Evolutionary conservation across 2,329 filamentous ascomycete species (phyloP).

Genomic region (Zarea fungicola): DNA sequence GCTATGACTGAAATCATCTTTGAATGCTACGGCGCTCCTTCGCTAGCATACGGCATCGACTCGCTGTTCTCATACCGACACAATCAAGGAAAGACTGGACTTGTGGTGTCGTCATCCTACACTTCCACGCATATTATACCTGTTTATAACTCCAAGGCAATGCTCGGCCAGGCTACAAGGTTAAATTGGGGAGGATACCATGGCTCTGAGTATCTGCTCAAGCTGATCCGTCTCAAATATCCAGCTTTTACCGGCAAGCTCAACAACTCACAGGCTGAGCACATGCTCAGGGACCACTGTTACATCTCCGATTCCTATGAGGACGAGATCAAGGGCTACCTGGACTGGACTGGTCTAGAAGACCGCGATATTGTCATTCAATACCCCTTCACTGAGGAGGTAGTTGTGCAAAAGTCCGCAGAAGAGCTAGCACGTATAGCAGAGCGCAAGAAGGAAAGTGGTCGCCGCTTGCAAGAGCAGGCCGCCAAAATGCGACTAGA

Average conservation of each 20-base stretch:
- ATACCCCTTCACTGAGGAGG: conserved; percentile 87
- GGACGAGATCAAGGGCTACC: conserved; percentile 64
- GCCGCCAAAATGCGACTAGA: conserved; percentile 96
- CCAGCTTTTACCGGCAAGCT: conserved; percentile 83
- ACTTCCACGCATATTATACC: conserved; percentile 94
- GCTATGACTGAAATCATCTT: conserved; percentile 98
- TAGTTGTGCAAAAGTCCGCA: conserved; percentile 85
- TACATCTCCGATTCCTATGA: conserved; percentile 85
- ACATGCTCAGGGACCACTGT: conserved; percentile 82
- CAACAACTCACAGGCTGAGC: conserved; percentile 78
- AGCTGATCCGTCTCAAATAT: conserved; percentile 87
- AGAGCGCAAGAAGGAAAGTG: conserved; percentile 92
- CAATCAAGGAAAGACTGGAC: conserved; percentile 80
- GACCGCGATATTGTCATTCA: conserved; percentile 86
- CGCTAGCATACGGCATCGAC: conserved; percentile 90
- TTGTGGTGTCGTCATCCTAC: conserved; percentile 88
- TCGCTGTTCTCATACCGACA: conserved; percentile 93
- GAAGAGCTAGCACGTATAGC: conserved; percentile 87
- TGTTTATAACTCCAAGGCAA: conserved; percentile 77
- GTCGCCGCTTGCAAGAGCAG: conserved; percentile 85
- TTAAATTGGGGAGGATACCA: conserved; percentile 95
- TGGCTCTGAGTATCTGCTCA: conserved; percentile 82
- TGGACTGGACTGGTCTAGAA: conserved; percentile 90
- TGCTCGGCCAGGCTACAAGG: conserved; percentile 79
- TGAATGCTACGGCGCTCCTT: conserved; percentile 89